phyloP scores from a whole-genome alignment of 805 yeast species.

The Candida lessepsii region DNA sequence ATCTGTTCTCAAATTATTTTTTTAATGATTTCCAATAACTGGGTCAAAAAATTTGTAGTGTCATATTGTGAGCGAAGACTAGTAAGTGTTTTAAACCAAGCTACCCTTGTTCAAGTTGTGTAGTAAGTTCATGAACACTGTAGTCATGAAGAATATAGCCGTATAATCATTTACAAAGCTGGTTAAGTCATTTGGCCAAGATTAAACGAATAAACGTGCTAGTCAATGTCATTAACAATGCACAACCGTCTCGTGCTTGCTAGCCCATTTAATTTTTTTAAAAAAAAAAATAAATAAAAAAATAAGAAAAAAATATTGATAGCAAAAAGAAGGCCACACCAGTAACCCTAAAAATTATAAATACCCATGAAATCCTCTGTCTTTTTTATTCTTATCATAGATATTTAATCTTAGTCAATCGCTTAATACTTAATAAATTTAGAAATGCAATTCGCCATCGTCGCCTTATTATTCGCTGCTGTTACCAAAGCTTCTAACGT shows the following conservation, averaged over 20 bases:
- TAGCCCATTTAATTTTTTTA: neutral
- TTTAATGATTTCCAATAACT: neutral
- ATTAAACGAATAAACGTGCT: too few relatives aligned
- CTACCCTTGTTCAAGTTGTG: neutral
- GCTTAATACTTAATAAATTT: conserved; percentile 28
- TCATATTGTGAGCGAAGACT: neutral
- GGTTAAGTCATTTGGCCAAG: too few relatives aligned
- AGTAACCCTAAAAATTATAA: conserved; percentile 3
- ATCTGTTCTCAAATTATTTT: conserved; percentile 1
- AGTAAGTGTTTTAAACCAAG: neutral
- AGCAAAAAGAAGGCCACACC: neutral
- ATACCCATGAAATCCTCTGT: neutral
- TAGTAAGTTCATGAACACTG: too few relatives aligned
- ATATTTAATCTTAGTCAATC: conserved; percentile 27
- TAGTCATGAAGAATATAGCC: too few relatives aligned
- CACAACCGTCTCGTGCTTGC: conserved; percentile 1
- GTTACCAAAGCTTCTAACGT: conserved; percentile 17
- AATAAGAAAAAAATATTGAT: neutral
- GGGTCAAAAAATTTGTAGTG: neutral
- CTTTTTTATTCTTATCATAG: conserved; percentile 16
- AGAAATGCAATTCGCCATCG: conserved; percentile 34
- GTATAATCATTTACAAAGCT: too few relatives aligned
- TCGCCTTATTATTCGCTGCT: conserved; percentile 20
- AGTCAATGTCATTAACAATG: too few relatives aligned
- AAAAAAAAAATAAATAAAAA: conserved; percentile 1